Evolutionary conservation across 176 grass and related monocot genomes (phyloP).

Genomic region (Tillandsia fasciculata): DNA sequence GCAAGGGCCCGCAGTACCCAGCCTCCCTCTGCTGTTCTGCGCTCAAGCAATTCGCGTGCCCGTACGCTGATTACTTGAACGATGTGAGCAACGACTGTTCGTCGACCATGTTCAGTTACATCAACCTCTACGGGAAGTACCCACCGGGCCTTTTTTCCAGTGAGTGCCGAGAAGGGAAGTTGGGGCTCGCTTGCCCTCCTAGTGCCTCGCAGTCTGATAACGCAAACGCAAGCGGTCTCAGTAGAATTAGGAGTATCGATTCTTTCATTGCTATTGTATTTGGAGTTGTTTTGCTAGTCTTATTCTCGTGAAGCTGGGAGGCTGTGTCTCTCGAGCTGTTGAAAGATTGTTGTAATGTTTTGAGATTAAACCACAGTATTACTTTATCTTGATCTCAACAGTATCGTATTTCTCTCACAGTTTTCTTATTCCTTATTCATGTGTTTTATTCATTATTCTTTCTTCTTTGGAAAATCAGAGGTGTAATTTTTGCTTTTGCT

Average conservation of each 20-base stretch:
- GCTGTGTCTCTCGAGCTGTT: neutral
- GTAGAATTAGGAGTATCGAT: neutral
- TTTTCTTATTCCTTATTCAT: neutral
- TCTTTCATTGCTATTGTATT: neutral
- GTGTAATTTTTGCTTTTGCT: neutral
- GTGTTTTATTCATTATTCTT: neutral
- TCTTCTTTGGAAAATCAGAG: neutral
- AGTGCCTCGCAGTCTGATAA: constrained; percentile 15
- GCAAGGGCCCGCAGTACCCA: constrained; percentile 57
- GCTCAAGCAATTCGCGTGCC: constrained; percentile 58
- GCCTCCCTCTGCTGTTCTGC: constrained; percentile 40
- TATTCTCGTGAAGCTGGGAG: neutral
- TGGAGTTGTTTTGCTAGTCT: neutral
- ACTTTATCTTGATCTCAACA: neutral
- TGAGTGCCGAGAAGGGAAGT: constrained; percentile 38
- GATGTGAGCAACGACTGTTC: constrained; percentile 46
- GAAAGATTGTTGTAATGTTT: neutral
- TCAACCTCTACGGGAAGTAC: constrained; percentile 72
- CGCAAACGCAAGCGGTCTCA: neutral
- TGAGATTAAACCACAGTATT: neutral
- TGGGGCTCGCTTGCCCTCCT: constrained; percentile 43
- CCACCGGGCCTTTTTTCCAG: constrained; percentile 63
- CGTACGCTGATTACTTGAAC: constrained; percentile 45
- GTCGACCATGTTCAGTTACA: constrained; percentile 64
- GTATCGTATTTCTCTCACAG: neutral